These are phyloP conservation scores for Suhomyces sp. DNA, from an alignment of 805 yeast genomes.

Conservation along the genomic window DNA sequence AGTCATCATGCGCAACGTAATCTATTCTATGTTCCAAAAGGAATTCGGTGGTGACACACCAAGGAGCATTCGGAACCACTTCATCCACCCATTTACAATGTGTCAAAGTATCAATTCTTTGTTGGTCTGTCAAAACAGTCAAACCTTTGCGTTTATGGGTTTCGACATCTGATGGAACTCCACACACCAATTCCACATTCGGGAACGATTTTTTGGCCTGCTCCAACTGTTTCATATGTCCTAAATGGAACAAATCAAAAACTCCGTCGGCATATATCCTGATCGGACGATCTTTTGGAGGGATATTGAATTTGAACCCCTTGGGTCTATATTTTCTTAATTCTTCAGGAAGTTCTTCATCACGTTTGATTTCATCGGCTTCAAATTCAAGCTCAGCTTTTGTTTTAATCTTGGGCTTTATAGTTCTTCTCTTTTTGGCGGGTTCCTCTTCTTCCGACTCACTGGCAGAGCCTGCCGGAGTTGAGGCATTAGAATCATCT, in stretches of 20 bases:
- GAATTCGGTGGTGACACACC: conserved; percentile 88
- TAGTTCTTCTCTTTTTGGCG: conserved; percentile 20
- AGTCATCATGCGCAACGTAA: conserved; percentile 96
- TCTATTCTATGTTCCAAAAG: conserved; percentile 78
- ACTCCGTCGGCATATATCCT: conserved; percentile 98
- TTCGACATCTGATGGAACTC: conserved; percentile 85
- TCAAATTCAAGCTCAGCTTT: conserved; percentile 32
- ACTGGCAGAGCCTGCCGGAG: conserved; percentile 15
- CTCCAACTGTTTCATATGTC: conserved; percentile 97
- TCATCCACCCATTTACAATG: conserved; percentile 99
- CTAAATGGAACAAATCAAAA: conserved; percentile 92
- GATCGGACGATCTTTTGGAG: conserved; percentile 82
- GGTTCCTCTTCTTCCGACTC: conserved; percentile 17
- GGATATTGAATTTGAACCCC: conserved; percentile 76
- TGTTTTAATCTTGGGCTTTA: conserved; percentile 18
- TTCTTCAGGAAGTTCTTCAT: conserved; percentile 64
- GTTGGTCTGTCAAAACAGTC: conserved; percentile 85
- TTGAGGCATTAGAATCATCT: conserved; percentile 14
- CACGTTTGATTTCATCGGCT: conserved; percentile 58
- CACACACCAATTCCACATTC: conserved; percentile 82
- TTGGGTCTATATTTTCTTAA: conserved; percentile 74
- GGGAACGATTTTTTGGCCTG: conserved; percentile 93
- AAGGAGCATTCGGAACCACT: conserved; percentile 91
- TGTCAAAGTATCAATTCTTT: conserved; percentile 83
- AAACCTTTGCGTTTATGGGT: conserved; percentile 92